A percentile compares a stretch with the other conserved stretches of the same genome.
Conservation (phyloP, 441 rosid species). For the Theobroma grandiflorum region DNA sequence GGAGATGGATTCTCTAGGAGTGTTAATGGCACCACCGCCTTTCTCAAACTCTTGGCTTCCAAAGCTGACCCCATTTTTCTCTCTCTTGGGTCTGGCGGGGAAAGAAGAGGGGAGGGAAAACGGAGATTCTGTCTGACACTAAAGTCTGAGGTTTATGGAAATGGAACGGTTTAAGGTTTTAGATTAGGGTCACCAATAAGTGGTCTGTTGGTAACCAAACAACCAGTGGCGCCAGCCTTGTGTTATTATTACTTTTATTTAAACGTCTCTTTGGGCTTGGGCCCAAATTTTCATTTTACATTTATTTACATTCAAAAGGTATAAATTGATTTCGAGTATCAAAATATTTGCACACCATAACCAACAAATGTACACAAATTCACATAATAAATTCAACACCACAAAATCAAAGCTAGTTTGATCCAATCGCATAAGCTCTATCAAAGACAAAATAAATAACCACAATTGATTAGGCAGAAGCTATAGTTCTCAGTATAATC, state of each 20-base stretch:
- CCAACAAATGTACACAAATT: not conserved
- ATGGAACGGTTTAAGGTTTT: slow-evolving; percentile 5
- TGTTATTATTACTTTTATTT: too few relatives aligned
- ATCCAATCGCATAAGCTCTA: not conserved
- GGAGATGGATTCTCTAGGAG: slow-evolving; percentile 67
- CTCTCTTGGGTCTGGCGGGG: slow-evolving; percentile 28
- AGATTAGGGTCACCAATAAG: not conserved
- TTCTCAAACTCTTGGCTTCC: slow-evolving; percentile 58
- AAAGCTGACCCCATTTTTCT: slow-evolving; percentile 31
- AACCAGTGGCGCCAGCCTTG: not conserved
- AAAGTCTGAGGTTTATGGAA: not conserved
- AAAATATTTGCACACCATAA: not conserved
- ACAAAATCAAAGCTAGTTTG: not conserved
- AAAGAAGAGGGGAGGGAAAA: not conserved
- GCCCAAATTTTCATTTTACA: too few relatives aligned
- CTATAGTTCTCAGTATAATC: slow-evolving; percentile 49
- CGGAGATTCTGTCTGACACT: not conserved
- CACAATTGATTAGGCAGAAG: slow-evolving; percentile 36
- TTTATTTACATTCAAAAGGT: too few relatives aligned
- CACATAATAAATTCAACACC: not conserved
- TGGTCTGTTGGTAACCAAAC: not conserved
- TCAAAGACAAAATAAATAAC: not conserved
- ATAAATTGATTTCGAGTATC: too few relatives aligned
- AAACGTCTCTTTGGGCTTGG: not conserved
- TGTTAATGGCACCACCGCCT: slow-evolving; percentile 59